Evolutionary conservation across 1,139 yeast genomes (phyloP), one percentile per base, ranked within the genome.

Genomic region (Debaryomyces coudertii): DNA sequence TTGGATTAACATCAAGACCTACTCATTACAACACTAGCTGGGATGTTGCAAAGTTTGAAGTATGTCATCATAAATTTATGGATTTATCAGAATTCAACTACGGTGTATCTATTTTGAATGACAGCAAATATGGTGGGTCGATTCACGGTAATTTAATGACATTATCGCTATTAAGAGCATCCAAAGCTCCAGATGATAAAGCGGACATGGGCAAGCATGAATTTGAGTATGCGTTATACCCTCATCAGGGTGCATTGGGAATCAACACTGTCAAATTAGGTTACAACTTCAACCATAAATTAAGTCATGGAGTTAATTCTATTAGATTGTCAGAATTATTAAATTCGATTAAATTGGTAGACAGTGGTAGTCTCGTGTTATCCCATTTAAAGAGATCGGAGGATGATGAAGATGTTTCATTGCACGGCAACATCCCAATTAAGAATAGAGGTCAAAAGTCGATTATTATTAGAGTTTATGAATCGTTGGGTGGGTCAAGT

Each of bases 1-100:
- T 88, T 68, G 98, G 98, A 48, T 69, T 87, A 43, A 93, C 96
- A 11, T 83, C 80, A 57, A 81, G 98, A 55, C 96, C 98, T 39
- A 93, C 98, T 0, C 98, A 92, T 65, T 92, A 76, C 70, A 93
- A 93, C 63, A 92, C 98, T 1, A 72, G 90, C 1, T 92, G 98
- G 98, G 99, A 92, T 61, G 86, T 85, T 35, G 98, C 98, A 49
- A 90, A 90, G 66, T 93, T 93, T 66, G 99, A 93, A 67, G 97
- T 90, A 16, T 89, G 97, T 56, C 92, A 87, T 58, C 98, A 93
- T 66, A 88, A 89, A 62, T 93, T 90, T 71, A 92, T 95, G 62
- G 98, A 93, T 62, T 83, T 88, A 59, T 86, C 95, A 30, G 98
- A 90, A 58, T 80, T 73, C 64, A 81, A 80, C 51, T 90, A 89